Percentiles rank a stretch among this genome's conserved stretches.
Evolutionary conservation across 83 land plant genomes (phyloP).

Genomic region (Picea abies): DNA sequence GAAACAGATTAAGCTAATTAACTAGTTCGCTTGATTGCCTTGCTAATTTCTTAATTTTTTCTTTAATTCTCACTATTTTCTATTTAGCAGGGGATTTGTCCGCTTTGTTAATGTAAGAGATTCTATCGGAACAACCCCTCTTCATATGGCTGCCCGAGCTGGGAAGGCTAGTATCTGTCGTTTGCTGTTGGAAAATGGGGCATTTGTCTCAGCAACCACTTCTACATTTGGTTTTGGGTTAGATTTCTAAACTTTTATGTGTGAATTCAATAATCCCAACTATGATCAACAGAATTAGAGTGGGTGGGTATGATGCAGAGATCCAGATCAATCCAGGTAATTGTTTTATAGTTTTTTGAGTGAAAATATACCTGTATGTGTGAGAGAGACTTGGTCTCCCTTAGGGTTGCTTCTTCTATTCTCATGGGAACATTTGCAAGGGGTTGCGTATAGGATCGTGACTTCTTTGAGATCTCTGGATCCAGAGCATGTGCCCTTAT

Average conservation of each 20-base stretch:
- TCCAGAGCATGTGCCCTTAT: no score
- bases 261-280: no score
- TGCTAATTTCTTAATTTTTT: no score
- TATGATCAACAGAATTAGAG: no score
- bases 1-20: no score
- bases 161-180: slow-evolving; percentile 12
- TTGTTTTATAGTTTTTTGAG: neutral
- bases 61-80: neutral
- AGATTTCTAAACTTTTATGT: no score
- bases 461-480: no score
- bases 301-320: slow-evolving; percentile 17
- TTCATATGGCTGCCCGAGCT: slow-evolving; percentile 21
- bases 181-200: slow-evolving; percentile 16
- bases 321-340: neutral
- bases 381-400: neutral
- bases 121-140: slow-evolving; percentile 18
- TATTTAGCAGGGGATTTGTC: slow-evolving; percentile 21
- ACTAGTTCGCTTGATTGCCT: no score
- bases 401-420: neutral
- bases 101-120: slow-evolving; percentile 27
- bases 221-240: neutral
- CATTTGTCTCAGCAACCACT: slow-evolving; percentile 24
- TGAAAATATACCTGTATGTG: neutral
- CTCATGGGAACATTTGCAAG: neutral
- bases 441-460: neutral